Evolutionary conservation across 495 filamentous ascomycete genomes (phyloP), one percentile per base, ranked within the genome.

Genomic region (Aspergillus ostianus): DNA sequence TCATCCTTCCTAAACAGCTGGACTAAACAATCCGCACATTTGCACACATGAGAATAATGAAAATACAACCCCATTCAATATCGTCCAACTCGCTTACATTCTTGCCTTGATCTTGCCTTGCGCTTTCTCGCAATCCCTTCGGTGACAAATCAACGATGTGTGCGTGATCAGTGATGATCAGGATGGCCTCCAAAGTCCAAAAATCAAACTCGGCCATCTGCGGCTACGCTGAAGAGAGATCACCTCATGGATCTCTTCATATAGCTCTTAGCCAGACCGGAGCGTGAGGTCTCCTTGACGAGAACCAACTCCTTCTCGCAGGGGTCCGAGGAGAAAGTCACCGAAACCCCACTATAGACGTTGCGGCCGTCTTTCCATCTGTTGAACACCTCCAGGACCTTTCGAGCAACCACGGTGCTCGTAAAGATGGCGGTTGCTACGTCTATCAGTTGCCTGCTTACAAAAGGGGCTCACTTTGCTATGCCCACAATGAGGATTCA

Each of bases 361-460:
- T 64, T 65, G 20, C 63, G 65, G 19, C 50, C 64, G 13, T 58
- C 52, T 32, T 64, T 67, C 67, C 68, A 71, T 41, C 48, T 59
- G 19, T 64, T 60, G 58, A 73, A 71, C 13, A 59, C 50, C 19
- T 73, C 64, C 56, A 70, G 56, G 47, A 73, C 72, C 23, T 63
- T 71, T 19, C 72, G 70, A 58, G 72, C 70, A 56, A 70, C 58
- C 13, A 49, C 59, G 17, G 71, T 73, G 63, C 65, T 72, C 47
- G 66, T 70, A 57, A 75, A 75, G 27, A 75, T 67, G 15, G 69
- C 72, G 18, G 70, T 75, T 15, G 72, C 72, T 75, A 32, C 36
- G 21, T 65, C 58, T 62, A 56, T 46, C 58, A 65, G 59, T 46
- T 17, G 19, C n/a, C 18, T 49, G 19, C 6, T n/a, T 10, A 17